phyloP scores from a whole-genome alignment of 2,329 filamentous ascomycete genomes.

The Tolypocladium ophioglossoides region DNA sequence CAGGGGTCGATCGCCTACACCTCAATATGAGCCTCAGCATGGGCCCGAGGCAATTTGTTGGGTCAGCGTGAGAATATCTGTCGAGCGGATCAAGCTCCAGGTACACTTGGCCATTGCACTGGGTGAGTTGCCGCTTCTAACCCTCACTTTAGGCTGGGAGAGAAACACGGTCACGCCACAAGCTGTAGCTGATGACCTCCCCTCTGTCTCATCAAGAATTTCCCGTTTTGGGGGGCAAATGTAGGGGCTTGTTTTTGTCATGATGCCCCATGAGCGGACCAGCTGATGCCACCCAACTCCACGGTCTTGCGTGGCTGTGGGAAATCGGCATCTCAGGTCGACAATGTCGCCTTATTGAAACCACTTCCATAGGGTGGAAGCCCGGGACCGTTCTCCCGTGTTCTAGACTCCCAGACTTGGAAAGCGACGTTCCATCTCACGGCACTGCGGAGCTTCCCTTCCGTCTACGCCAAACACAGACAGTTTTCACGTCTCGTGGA shows the following conservation, averaged over 20 bases:
- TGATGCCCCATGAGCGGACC: background rate
- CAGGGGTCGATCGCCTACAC: background rate
- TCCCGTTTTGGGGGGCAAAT: background rate
- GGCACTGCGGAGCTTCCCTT: background rate
- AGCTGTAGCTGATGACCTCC: background rate
- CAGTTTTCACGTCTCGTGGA: background rate
- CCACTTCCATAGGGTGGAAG: background rate
- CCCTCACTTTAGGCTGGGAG: background rate
- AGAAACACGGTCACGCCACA: no score
- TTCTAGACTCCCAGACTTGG: background rate
- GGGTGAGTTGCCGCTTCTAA: background rate
- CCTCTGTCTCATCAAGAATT: background rate
- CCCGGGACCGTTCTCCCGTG: no score
- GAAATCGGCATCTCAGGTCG: background rate
- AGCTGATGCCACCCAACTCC: background rate
- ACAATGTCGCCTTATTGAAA: background rate
- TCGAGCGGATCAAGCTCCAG: background rate
- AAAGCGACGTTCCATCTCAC: background rate
- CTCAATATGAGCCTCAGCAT: background rate
- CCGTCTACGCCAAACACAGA: background rate
- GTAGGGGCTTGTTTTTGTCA: background rate
- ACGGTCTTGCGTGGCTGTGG: background rate
- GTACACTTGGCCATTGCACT: background rate
- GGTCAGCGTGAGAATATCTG: background rate
- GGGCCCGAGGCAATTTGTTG: background rate